Conservation (phyloP, 176 grass and related monocot genomes). For the Areca catechu region DNA sequence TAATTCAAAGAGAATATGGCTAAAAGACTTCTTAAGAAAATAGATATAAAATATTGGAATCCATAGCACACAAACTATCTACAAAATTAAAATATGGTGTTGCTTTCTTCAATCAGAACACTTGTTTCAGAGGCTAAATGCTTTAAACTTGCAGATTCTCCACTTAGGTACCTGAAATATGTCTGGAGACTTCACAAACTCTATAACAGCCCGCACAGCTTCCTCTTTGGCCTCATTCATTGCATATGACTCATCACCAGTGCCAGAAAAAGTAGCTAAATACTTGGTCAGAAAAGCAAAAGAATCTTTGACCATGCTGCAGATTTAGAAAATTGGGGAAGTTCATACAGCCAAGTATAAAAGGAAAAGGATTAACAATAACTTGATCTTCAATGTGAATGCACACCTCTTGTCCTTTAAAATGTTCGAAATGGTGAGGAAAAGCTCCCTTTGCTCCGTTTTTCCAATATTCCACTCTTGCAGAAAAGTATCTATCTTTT, state of each 20-base stretch:
- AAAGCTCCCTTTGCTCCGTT: constrained; percentile 67
- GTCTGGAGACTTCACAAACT: constrained; percentile 64
- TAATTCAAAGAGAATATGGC: too few relatives aligned
- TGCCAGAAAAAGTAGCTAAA: constrained; percentile 56
- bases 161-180: constrained; percentile 48
- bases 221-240: constrained; percentile 78
- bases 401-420: constrained; percentile 68
- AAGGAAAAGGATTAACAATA: too few relatives aligned
- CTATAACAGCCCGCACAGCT: constrained; percentile 51
- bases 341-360: too few relatives aligned
- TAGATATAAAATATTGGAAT: too few relatives aligned
- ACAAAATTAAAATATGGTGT: too few relatives aligned
- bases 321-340: neutral
- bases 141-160: neutral
- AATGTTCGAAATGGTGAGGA: constrained; percentile 39
- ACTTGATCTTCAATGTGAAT: neutral
- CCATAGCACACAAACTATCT: too few relatives aligned
- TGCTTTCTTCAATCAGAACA: too few relatives aligned
- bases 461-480: constrained; percentile 67
- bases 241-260: constrained; percentile 29
- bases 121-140: too few relatives aligned
- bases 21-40: too few relatives aligned
- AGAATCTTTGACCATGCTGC: constrained; percentile 73
- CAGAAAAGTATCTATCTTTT: constrained; percentile 64
- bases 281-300: constrained; percentile 82